Evolutionary conservation across 768 basidiomycete species (phyloP).

Genomic region (Xerocomellus intermedius): DNA sequence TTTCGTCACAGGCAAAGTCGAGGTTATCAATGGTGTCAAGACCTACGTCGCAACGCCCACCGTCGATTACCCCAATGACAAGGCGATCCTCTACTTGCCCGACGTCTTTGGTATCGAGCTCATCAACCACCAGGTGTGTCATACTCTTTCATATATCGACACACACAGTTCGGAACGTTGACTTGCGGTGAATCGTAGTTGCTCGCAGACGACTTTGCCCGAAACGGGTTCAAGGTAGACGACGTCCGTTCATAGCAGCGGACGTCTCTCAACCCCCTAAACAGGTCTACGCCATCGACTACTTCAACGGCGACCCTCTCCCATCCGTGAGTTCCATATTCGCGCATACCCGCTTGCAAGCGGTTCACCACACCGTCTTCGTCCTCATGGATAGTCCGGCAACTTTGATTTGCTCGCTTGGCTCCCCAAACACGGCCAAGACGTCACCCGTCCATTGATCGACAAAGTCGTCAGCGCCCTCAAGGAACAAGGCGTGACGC

Average conservation of each 20-base stretch:
- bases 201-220: conserved; percentile 44
- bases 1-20: conserved; percentile 37
- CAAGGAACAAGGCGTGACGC: conserved; percentile 55
- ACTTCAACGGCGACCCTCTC: conserved; percentile 30
- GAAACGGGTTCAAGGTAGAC: conserved; percentile 37
- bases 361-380: background rate
- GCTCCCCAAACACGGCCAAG: conserved; percentile 41
- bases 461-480: conserved; percentile 58
- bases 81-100: conserved; percentile 52
- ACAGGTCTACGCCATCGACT: conserved; percentile 27
- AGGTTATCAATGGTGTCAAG: conserved; percentile 46
- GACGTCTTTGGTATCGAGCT: conserved; percentile 54
- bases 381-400: background rate
- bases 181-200: conserved; percentile 26
- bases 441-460: conserved; percentile 44
- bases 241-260: background rate
- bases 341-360: background rate
- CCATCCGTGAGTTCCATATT: conserved; percentile 7
- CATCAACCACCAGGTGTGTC: conserved; percentile 43
- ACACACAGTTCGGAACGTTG: background rate
- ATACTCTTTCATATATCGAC: background rate
- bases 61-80: conserved; percentile 50
- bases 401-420: conserved; percentile 33
- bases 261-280: background rate
- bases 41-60: conserved; percentile 56